These are phyloP conservation scores for California macrophylla DNA, from an alignment of 441 rosid genomes.

Conservation along the genomic window DNA sequence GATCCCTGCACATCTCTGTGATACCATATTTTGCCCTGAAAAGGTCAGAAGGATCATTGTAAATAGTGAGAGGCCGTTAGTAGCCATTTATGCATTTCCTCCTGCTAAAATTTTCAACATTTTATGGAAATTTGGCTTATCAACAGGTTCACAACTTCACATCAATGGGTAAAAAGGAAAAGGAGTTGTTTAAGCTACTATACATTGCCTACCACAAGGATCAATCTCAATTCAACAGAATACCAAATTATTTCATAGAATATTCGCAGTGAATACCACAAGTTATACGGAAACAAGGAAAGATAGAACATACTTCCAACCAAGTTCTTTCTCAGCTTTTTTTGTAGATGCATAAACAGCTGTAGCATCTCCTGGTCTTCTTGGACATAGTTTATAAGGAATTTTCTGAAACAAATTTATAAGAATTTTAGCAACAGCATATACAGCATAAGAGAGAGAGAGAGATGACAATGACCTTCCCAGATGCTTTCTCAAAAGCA, in stretches of 20 bases:
- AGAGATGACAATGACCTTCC: slow-evolving; percentile 43
- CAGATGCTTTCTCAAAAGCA: slow-evolving; percentile 71
- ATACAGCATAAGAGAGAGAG: not conserved
- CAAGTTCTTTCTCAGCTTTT: slow-evolving; percentile 73
- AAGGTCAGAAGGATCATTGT: not conserved
- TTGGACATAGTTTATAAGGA: slow-evolving; percentile 64
- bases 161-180: not conserved
- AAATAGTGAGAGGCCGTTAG: not conserved
- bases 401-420: slow-evolving; percentile 49
- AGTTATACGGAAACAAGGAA: not conserved
- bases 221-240: not conserved
- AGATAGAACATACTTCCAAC: slow-evolving; percentile 53
- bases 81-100: not conserved
- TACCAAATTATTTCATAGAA: not conserved
- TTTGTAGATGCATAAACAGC: slow-evolving; percentile 70
- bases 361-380: slow-evolving; percentile 91
- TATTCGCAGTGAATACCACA: not conserved
- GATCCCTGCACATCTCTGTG: slow-evolving; percentile 63
- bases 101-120: not conserved
- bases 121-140: not conserved
- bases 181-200: not conserved
- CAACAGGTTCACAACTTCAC: not conserved
- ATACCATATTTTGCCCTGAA: slow-evolving; percentile 65
- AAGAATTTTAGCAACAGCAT: not conserved
- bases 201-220: not conserved